Evolutionary conservation across 371 early-diverging fungal genomes (phyloP).

Genomic region (Funneliformis caledonium): DNA sequence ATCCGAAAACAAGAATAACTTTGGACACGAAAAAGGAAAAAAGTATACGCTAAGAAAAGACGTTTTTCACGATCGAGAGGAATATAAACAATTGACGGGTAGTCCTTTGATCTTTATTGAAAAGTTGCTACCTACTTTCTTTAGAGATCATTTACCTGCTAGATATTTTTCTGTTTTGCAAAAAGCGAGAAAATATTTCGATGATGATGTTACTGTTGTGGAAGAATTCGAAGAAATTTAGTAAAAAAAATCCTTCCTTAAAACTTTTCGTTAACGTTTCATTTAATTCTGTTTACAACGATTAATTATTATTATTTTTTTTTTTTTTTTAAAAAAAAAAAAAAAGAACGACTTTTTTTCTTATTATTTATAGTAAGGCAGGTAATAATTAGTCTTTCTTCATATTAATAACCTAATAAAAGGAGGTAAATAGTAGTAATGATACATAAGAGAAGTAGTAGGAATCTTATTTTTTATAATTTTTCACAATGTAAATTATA

Average conservation of each 20-base stretch:
- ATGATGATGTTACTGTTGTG: background rate
- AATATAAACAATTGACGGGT: background rate
- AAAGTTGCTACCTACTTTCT: background rate
- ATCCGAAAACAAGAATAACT: background rate
- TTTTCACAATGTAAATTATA: no score
- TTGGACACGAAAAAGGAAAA: background rate
- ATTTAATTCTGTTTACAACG: no score
- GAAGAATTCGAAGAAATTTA: background rate
- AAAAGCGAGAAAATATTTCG: conserved; percentile 23
- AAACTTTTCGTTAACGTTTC: no score
- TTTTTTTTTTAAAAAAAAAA: no score
- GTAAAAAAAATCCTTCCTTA: background rate
- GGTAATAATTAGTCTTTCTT: no score
- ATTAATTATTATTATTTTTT: no score
- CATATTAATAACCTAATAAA: no score
- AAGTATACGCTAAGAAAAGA: background rate
- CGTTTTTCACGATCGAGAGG: background rate
- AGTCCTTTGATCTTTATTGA: background rate
- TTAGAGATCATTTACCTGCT: conserved; percentile 11
- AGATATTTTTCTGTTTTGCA: conserved; percentile 29
- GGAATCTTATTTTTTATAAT: no score
- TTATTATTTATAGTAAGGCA: no score
- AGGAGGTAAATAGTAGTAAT: no score
- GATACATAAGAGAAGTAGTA: no score
- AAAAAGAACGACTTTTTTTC: no score